A percentile compares a stretch with the other conserved stretches of the same genome.
Evolutionary conservation across 345 rosid species (phyloP).

Genomic region (Populus deltoides): DNA sequence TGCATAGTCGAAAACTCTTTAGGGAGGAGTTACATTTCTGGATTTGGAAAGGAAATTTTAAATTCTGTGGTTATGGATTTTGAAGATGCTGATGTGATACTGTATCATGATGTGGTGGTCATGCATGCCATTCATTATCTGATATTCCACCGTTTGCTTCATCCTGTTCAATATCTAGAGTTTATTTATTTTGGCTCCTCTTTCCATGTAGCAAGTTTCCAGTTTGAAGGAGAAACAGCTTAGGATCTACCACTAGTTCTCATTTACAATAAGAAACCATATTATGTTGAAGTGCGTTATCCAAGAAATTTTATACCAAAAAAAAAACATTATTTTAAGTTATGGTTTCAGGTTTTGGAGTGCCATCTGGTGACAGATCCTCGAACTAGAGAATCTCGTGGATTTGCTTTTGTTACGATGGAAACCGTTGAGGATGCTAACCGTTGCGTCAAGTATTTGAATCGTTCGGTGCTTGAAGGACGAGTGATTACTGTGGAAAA

Average conservation of each 20-base stretch:
- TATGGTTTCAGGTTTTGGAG: constrained; percentile 46
- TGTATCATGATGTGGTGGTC: neutral
- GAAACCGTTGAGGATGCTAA: constrained; percentile 50
- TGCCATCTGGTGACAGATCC: constrained; percentile 62
- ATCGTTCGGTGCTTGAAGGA: constrained; percentile 65
- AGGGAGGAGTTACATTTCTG: neutral
- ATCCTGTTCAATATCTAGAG: neutral
- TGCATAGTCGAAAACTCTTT: neutral
- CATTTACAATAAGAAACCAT: neutral
- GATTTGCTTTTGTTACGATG: constrained; percentile 71
- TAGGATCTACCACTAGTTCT: neutral
- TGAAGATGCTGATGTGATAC: neutral
- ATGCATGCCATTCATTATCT: neutral
- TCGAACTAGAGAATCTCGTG: constrained; percentile 60
- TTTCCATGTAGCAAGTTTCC: neutral
- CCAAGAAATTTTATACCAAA: neutral
- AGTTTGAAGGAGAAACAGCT: neutral
- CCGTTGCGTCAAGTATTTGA: constrained; percentile 57
- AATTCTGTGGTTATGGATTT: neutral
- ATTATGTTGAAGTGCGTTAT: neutral
- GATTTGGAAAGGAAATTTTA: neutral
- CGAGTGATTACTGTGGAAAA: constrained; percentile 60
- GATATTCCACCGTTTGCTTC: neutral
- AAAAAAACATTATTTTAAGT: neutral
- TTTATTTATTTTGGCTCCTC: neutral